These are phyloP conservation scores for Somion occarium DNA, from an alignment of 1,284 basidiomycete species.

Conservation along the genomic window DNA sequence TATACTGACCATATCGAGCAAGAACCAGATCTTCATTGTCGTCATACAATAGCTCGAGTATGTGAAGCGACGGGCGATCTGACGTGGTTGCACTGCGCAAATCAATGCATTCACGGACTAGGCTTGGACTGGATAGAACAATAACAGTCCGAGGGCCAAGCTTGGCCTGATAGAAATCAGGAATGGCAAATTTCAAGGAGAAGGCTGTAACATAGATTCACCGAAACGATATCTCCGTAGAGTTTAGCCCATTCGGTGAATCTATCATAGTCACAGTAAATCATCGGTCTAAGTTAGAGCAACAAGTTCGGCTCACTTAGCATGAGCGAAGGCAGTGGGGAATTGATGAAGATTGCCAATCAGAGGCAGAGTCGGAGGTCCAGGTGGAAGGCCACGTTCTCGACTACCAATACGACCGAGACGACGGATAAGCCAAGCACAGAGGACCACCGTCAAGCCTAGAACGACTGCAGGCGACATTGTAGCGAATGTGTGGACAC, in stretches of 20 bases:
- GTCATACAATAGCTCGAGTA: no score
- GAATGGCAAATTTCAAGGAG: background rate
- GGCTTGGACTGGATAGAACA: constrained; percentile 21
- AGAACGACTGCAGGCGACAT: no score
- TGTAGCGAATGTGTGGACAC: no score
- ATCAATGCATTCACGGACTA: no score
- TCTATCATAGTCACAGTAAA: constrained; percentile 9
- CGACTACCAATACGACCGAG: constrained; percentile 8
- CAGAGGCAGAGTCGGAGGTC: constrained; percentile 28
- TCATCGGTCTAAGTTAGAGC: background rate
- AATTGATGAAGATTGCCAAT: constrained; percentile 27
- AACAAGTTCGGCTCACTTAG: constrained; percentile 9
- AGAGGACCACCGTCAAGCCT: no score
- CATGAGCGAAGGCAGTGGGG: constrained; percentile 15
- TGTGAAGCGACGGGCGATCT: constrained; percentile 20
- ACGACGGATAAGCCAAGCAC: no score
- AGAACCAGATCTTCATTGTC: constrained; percentile 11
- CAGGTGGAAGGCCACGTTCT: no score
- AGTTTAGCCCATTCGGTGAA: constrained; percentile 18
- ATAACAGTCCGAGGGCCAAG: constrained; percentile 21
- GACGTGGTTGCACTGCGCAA: constrained; percentile 15
- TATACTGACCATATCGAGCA: background rate
- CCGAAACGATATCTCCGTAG: constrained; percentile 22
- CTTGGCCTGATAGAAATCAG: constrained; percentile 17
- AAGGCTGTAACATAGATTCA: constrained; percentile 6